Base-by-base conservation (phyloP, 495 filamentous ascomycete species). In the Cudoniella acicularis region DNA sequence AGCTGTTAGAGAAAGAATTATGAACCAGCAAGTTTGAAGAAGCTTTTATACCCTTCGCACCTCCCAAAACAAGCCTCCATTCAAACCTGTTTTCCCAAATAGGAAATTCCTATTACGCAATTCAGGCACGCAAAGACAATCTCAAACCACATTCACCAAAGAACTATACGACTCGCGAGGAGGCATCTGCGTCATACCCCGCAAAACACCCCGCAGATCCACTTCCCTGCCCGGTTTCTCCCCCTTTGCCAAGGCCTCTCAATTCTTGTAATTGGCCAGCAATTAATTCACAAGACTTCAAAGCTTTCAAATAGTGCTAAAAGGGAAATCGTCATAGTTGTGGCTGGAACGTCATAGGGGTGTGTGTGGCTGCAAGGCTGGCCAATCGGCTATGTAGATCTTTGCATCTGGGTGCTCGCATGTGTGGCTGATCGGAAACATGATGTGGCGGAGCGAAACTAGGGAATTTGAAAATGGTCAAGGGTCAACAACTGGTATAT, bases 131-230 rank as follows among this genome's bases (percentile, higher is more conserved):
- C 45, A 48, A 13, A 10, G 6, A 48, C n/a, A 9, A 9, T 9
- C 36, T 41, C n/a, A n/a, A n/a, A 41, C 9, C 9, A n/a, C 36
- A 41, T 9, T 47, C 20, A 17, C 17, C 43, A 47, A 47, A 47
- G 6, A 24, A 6, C 9, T 8, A 66, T 64, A 50, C 72, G 48
- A 41, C 64, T 58, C 56, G 66, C 56, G 41, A 75, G 60, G 46
- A 68, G 42, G 56, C 70, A 67, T 50, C 48, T 50, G 23, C 48
- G 48, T 50, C 22, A 50, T 50, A 50, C 48, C 48, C 10, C 11
- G 48, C n/a, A 50, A 10, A 23, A 23, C 4, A 36, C 48, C 22
- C 48, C 48, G 48, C 48, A 50, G 48, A 50, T 50, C 48, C 43
- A 41, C 17, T n/a, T n/a, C 4, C 43, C 4, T 21, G 18, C 11